Evolutionary conservation across 768 basidiomycete species (phyloP), one percentile per base, ranked within the genome.

Genomic region (Rhodocollybia butyracea): DNA sequence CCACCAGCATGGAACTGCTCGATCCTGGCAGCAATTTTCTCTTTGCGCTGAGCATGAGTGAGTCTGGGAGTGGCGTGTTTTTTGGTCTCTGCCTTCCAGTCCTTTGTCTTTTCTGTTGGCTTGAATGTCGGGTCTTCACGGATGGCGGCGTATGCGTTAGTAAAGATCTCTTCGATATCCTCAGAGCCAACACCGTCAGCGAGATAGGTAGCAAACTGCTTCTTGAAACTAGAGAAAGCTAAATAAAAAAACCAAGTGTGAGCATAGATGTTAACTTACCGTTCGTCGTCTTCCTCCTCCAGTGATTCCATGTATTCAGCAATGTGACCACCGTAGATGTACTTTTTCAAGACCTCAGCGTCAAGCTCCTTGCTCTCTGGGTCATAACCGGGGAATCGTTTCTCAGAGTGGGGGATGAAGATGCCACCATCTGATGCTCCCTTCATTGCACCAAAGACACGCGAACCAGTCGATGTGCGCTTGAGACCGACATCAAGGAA

Each of bases 221-320:
- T 97, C 81, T 96, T 97, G 83, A 96, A 96, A 65, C 91, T 93
- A 59, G 27, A 40, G 5, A 47, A 22, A 38, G 30, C 30, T n/a
- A 40, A 57, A 58, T 34, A 51, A 64, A 26, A 54, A 11, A 47
- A 52, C 19, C 11, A 21, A 29, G n/a, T 1, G 15, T 17, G 21
- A 12, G 22, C 41, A 55, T 34, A 11, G 68, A 81, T 59, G 1
- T 5, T 27, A 3, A 10, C 36, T 50, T 62, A 86, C 86, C 94
- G 84, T 76, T 98, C 96, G 65, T 98, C 97, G 69, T 99, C 97
- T 78, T 99, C 97, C 82, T 99, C 97, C 78, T 99, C 97, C 52
- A 98, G 78, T 55, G 86, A 90, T 77, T 98, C 92, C 97, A 99
- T 99, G 82, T 98, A 99, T 76, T 98, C 97, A 48, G 97, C 93